Evolutionary conservation across 352 stramenopile species (phyloP).

Genomic region (Phytophthora sp.): DNA sequence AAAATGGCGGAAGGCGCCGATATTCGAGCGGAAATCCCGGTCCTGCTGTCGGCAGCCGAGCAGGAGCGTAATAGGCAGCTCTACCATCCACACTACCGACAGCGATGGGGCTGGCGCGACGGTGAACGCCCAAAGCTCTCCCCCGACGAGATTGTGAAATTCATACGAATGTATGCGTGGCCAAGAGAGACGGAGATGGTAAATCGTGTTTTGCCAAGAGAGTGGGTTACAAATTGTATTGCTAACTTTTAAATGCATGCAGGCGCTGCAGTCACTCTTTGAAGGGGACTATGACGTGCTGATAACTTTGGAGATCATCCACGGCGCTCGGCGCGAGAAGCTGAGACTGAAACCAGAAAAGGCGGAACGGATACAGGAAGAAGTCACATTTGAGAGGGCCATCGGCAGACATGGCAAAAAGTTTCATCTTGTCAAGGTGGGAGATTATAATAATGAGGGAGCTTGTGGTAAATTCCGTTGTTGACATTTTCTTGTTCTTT

Average conservation of each 20-base stretch:
- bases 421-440: constrained; percentile 68
- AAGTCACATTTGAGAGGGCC: constrained; percentile 47
- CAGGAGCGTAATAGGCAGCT: constrained; percentile 14
- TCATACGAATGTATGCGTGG: constrained; percentile 54
- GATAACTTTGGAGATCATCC: constrained; percentile 48
- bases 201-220: constrained; percentile 17
- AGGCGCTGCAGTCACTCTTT: constrained; percentile 67
- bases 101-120: constrained; percentile 53
- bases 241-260: neutral
- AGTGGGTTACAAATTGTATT: constrained; percentile 15
- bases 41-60: constrained; percentile 36
- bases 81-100: constrained; percentile 27
- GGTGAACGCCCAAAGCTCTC: constrained; percentile 28
- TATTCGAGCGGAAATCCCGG: constrained; percentile 57
- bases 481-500: neutral
- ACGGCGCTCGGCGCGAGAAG: constrained; percentile 43
- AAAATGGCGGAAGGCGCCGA: constrained; percentile 27
- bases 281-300: constrained; percentile 51
- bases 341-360: constrained; percentile 37
- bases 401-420: constrained; percentile 63
- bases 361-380: constrained; percentile 42
- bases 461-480: neutral
- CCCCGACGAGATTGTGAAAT: constrained; percentile 49
- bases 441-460: neutral
- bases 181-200: constrained; percentile 66